These are phyloP conservation scores for Viola pubescens DNA, from an alignment of 441 rosid genomes.

Conservation along the genomic window DNA sequence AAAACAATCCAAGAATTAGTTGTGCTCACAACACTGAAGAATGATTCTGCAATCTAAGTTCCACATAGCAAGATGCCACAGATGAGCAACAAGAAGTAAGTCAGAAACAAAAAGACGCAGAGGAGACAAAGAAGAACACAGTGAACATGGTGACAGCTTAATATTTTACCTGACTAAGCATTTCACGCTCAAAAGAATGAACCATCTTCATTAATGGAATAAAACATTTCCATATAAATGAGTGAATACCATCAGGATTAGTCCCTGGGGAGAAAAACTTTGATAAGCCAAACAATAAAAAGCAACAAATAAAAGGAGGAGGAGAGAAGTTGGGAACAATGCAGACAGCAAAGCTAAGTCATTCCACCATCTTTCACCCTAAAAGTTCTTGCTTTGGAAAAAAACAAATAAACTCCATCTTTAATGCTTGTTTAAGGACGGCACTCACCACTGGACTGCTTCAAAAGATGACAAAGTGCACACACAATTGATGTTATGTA, in stretches of 20 bases:
- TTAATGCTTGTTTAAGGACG: not conserved
- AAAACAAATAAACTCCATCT: not conserved
- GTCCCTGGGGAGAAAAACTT: slow-evolving; percentile 28
- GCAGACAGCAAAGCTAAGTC: too few relatives aligned
- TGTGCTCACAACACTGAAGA: slow-evolving; percentile 51
- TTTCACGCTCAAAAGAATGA: slow-evolving; percentile 51
- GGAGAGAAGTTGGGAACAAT: too few relatives aligned
- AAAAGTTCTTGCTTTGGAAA: not conserved
- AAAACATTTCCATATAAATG: slow-evolving; percentile 63
- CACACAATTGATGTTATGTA: slow-evolving; percentile 46
- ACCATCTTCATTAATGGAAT: slow-evolving; percentile 61
- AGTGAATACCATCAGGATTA: slow-evolving; percentile 37
- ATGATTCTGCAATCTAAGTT: slow-evolving; percentile 50
- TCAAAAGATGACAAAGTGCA: slow-evolving; percentile 74
- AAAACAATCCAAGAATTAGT: slow-evolving; percentile 51
- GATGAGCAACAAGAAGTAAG: slow-evolving; percentile 10
- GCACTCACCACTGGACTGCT: slow-evolving; percentile 43
- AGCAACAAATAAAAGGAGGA: too few relatives aligned
- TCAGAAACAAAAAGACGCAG: slow-evolving; percentile 14
- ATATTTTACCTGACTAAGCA: slow-evolving; percentile 58
- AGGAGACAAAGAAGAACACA: slow-evolving; percentile 4
- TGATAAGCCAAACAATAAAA: not conserved
- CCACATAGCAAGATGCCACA: slow-evolving; percentile 19
- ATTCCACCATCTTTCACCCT: not conserved
- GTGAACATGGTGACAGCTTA: slow-evolving; percentile 9